A percentile compares a stretch with the other conserved stretches of the same genome.
Conservation (phyloP, 495 filamentous ascomycete species). For the Aspergillus baeticus region DNA sequence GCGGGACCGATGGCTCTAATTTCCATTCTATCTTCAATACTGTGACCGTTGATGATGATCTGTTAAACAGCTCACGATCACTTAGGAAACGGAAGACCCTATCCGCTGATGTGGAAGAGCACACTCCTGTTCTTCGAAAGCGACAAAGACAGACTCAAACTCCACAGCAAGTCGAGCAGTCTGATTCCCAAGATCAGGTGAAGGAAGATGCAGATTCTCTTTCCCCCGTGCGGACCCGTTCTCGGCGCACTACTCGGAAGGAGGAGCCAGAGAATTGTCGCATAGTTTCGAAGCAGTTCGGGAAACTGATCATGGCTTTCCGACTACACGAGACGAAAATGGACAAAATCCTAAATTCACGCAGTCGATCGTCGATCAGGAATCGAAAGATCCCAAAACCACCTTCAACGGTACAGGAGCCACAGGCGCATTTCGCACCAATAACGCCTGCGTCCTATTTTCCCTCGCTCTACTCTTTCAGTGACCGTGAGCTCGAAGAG, state of each 20-base stretch:
- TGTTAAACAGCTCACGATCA: slow-evolving; percentile 80
- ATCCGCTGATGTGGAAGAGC: slow-evolving; percentile 53
- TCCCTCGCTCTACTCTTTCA: slow-evolving; percentile 77
- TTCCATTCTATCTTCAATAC: slow-evolving; percentile 83
- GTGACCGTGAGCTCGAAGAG: slow-evolving; percentile 86
- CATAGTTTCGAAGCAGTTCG: slow-evolving; percentile 33
- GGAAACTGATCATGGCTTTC: slow-evolving; percentile 57
- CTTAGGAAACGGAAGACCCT: slow-evolving; percentile 82
- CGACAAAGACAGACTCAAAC: slow-evolving; percentile 43
- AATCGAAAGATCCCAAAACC: slow-evolving; percentile 39
- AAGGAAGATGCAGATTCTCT: slow-evolving; percentile 22
- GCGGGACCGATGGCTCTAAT: slow-evolving; percentile 66
- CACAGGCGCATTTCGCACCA: slow-evolving; percentile 46
- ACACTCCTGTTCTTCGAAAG: slow-evolving; percentile 44
- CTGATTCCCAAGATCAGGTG: slow-evolving; percentile 18
- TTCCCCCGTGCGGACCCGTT: slow-evolving; percentile 34
- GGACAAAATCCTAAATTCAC: slow-evolving; percentile 51
- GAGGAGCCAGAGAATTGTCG: slow-evolving; percentile 37
- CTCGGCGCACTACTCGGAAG: slow-evolving; percentile 33
- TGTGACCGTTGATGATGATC: slow-evolving; percentile 74
- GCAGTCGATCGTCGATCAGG: slow-evolving; percentile 32
- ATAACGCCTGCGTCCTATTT: slow-evolving; percentile 55
- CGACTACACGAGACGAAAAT: slow-evolving; percentile 59
- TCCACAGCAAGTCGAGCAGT: slow-evolving; percentile 25
- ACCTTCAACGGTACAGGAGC: slow-evolving; percentile 31